A percentile compares a stretch with the other conserved stretches of the same genome.
Evolutionary conservation across 495 filamentous ascomycete genomes (phyloP).

Genomic region (Cudoniella acicularis): DNA sequence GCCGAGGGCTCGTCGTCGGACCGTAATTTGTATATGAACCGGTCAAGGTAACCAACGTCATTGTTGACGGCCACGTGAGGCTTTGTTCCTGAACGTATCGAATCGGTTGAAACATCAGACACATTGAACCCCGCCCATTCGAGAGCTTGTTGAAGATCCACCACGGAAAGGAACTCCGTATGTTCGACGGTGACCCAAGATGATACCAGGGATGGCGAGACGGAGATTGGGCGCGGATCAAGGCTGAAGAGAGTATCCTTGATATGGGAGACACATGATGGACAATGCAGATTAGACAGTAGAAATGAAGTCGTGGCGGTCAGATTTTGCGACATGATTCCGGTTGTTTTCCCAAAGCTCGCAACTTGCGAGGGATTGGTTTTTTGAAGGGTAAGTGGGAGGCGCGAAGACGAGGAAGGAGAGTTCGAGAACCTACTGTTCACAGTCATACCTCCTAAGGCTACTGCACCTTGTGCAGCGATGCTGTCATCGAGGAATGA

Average conservation of each 20-base stretch:
- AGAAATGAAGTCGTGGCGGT: conserved; percentile 41
- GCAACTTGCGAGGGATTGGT: not conserved
- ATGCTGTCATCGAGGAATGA: no score
- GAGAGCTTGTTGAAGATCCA: conserved; percentile 28
- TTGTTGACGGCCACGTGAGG: not conserved
- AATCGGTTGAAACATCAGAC: conserved; percentile 6
- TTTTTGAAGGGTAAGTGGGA: not conserved
- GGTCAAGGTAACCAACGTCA: conserved; percentile 18
- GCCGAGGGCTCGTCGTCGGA: not conserved
- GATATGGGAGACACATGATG: conserved; percentile 56
- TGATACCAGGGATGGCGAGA: conserved; percentile 55
- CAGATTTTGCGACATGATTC: conserved; percentile 4
- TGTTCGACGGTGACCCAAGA: conserved; percentile 43
- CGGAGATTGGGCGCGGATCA: conserved; percentile 38
- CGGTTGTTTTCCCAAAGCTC: not conserved
- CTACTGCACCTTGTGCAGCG: no score
- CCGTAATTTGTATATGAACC: conserved; percentile 12
- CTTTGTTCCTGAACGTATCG: not conserved
- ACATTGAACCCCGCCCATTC: conserved; percentile 31
- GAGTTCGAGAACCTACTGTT: no score
- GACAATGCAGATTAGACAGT: conserved; percentile 58
- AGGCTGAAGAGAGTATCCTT: conserved; percentile 41
- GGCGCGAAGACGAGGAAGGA: no score
- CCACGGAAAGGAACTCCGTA: conserved; percentile 9
- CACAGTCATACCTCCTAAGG: no score